Evolutionary conservation across 2,329 filamentous ascomycete species (phyloP), one percentile per base, ranked within the genome.

Genomic region (Botrytis squamosa): DNA sequence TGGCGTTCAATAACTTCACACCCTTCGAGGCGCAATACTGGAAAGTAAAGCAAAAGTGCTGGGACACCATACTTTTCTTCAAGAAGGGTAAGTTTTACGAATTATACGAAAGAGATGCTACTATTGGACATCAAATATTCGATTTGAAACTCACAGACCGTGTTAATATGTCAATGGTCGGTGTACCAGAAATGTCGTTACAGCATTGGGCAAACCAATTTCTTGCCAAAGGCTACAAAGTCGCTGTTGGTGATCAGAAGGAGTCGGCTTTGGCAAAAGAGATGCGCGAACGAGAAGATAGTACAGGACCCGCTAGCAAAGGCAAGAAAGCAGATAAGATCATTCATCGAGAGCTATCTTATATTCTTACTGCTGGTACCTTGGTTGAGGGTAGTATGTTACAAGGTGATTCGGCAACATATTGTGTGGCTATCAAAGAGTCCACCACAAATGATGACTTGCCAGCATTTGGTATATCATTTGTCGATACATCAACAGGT

Each of bases 1-100:
- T 86, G 49, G 93, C 94, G 0, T 97, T 91, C 90, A 84, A 84
- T 44, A 91, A 92, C 40, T 98, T 99, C 81, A 97, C 95, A 0
- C 89, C 95, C 0, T 99, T 99, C 77, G 96, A 99, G 83, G 97
- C 94, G 82, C 96, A 99, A 81, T 99, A 99, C 82, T 99, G 96
- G 96, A 94, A 97, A 80, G 98, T 99, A 83, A 99, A 99, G 84
- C 93, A 95, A 82, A 98, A 98, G 79, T 93, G 97, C 77, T 98
- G 93, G 93, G 94, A 98, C 77, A 98, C 95, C 0, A 92, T 99
- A 64, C 95, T 99, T 25, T 99, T 99, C 84, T 99, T 99, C 90
- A 99, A 98, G 84, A 99, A 99, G 86, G 96, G 96, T 80, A 99
- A 99, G 80, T 99, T 99, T 83, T 99, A 98, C 81, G 96, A 99